A percentile compares a stretch with the other conserved stretches of the same genome.
These are phyloP conservation scores for Saccharomyces hybrid DNA, from an alignment of 1,139 yeast genomes.

Conservation along the genomic window DNA sequence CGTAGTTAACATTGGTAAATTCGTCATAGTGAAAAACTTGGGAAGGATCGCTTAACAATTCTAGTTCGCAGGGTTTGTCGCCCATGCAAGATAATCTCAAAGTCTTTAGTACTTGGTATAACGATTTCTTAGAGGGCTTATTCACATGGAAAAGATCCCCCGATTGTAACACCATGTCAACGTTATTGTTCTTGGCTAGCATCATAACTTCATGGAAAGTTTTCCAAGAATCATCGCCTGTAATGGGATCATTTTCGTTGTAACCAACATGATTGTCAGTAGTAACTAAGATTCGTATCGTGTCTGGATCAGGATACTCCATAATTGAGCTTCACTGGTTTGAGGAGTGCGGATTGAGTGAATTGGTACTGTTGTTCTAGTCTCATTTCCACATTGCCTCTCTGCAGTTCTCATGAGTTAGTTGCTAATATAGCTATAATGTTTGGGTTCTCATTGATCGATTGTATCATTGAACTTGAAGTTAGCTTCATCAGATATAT, in stretches of 20 bases:
- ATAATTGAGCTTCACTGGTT: constrained; percentile 5
- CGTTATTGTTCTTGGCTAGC: constrained; percentile 64
- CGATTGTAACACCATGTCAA: constrained; percentile 84
- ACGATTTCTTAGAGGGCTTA: constrained; percentile 78
- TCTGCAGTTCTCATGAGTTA: constrained; percentile 6
- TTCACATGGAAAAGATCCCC: constrained; percentile 92
- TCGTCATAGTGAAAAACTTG: constrained; percentile 43
- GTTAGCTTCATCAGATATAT: background rate
- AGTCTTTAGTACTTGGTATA: constrained; percentile 75
- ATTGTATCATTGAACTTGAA: background rate
- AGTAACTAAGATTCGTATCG: constrained; percentile 71
- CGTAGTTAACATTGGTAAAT: constrained; percentile 70
- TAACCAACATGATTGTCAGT: constrained; percentile 97
- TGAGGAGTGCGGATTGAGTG: background rate
- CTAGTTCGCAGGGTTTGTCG: constrained; percentile 81
- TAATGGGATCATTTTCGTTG: constrained; percentile 78
- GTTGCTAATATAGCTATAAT: constrained; percentile 2
- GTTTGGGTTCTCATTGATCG: background rate
- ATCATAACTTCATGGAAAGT: constrained; percentile 79
- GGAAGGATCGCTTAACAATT: constrained; percentile 73
- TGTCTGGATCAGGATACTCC: constrained; percentile 39
- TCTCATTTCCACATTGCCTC: background rate
- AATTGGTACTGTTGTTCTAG: background rate
- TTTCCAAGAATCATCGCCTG: constrained; percentile 84
- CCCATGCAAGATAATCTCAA: constrained; percentile 73